Conservation (phyloP, 257 asterid genomes). For the Sherardia arvensis region DNA sequence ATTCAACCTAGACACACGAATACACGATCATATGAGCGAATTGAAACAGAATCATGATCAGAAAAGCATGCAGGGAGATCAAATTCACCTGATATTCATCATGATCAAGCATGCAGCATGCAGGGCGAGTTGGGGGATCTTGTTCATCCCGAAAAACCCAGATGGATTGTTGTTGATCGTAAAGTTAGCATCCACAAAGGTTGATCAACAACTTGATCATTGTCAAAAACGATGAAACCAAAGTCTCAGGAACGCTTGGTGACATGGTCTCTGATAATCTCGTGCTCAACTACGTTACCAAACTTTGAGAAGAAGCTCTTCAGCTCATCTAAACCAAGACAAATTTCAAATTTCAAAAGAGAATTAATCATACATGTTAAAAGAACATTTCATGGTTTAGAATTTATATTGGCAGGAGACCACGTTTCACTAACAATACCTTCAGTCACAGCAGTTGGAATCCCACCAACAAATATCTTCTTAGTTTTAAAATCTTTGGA, state of each 20-base stretch:
- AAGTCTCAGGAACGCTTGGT: constrained; percentile 91
- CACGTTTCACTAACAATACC: constrained; percentile 26
- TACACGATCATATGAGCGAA: too few relatives aligned
- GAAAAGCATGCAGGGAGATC: too few relatives aligned
- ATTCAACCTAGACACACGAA: too few relatives aligned
- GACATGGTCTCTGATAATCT: constrained; percentile 79
- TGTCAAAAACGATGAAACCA: constrained; percentile 86
- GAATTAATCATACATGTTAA: background rate
- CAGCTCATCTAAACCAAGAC: constrained; percentile 47
- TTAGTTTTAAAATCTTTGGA: constrained; percentile 80
- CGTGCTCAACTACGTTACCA: constrained; percentile 80
- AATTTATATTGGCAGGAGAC: background rate
- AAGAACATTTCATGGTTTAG: background rate
- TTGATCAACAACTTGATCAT: constrained; percentile 77
- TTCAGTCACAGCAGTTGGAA: constrained; percentile 69
- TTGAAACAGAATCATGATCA: too few relatives aligned
- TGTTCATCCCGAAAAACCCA: too few relatives aligned
- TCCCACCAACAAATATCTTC: constrained; percentile 97
- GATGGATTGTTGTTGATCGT: too few relatives aligned
- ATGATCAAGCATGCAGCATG: too few relatives aligned
- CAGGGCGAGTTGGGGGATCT: too few relatives aligned
- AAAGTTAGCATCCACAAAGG: too few relatives aligned
- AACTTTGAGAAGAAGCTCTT: constrained; percentile 68
- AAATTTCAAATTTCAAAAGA: background rate
- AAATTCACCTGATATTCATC: too few relatives aligned